These are phyloP conservation scores for Boletus rufocinnamomeus DNA, from an alignment of 768 basidiomycete genomes.

Conservation along the genomic window DNA sequence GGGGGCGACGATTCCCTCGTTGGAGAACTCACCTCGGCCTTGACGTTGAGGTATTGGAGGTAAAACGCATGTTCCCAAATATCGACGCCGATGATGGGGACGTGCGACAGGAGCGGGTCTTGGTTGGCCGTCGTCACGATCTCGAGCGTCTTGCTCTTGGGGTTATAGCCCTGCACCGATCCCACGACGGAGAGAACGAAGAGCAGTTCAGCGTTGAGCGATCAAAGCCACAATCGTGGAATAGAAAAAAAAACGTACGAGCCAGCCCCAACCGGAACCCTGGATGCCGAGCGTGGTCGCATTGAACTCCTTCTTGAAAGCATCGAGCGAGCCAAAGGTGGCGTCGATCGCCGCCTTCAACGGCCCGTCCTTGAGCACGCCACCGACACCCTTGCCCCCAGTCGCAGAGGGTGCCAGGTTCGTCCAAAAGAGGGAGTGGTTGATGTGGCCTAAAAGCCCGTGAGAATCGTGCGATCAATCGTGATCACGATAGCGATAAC, in stretches of 20 bases:
- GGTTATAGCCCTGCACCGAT: slow-evolving; percentile 63
- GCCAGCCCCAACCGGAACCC: slow-evolving; percentile 96
- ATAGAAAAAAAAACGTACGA: slow-evolving; percentile 56
- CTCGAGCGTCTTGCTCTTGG: slow-evolving; percentile 70
- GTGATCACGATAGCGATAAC: slow-evolving; percentile 17
- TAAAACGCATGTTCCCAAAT: slow-evolving; percentile 98
- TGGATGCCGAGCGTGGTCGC: slow-evolving; percentile 83
- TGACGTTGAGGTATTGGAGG: slow-evolving; percentile 95
- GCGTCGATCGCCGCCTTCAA: slow-evolving; percentile 65
- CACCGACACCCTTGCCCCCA: slow-evolving; percentile 60
- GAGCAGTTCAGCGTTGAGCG: not conserved
- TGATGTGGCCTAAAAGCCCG: slow-evolving; percentile 70
- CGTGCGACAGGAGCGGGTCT: slow-evolving; percentile 78
- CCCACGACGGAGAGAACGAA: not conserved
- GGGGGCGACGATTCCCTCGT: not conserved
- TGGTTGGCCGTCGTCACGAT: slow-evolving; percentile 93
- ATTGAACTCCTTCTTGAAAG: slow-evolving; percentile 81
- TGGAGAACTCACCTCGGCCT: slow-evolving; percentile 71
- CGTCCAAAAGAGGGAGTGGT: slow-evolving; percentile 96
- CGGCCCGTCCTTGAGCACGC: slow-evolving; percentile 57
- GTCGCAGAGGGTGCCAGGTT: slow-evolving; percentile 72
- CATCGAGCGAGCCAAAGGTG: slow-evolving; percentile 70
- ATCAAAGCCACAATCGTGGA: not conserved
- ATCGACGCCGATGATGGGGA: slow-evolving; percentile 89
- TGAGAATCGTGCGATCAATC: not conserved